Base-by-base conservation (phyloP, 2,329 filamentous ascomycete genomes). In the Teratosphaeria destructans region DNA sequence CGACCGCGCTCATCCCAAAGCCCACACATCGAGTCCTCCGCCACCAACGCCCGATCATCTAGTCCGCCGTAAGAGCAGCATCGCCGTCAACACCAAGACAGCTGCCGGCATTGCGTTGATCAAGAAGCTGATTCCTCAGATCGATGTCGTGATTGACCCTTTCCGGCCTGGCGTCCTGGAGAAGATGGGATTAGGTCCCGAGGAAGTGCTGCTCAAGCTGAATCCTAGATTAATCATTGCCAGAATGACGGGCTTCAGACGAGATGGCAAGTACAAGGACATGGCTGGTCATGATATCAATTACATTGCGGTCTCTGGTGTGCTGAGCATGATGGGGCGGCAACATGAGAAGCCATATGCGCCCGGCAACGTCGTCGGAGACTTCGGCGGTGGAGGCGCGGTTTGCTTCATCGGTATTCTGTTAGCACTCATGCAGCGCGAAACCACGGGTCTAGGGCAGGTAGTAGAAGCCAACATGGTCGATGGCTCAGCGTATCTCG, bases 211-310 rank as follows among this genome's bases (percentile, higher is more conserved):
- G 7, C 76, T 85, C 32, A 77, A 75, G 27, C 70, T 82, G 19
- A 96, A 96, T 73, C 87, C 86, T 11, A 79, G 86, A 0, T 77
- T 97, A 2, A 84, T 97, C 58, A 85, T 95, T 59, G 90, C 83
- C 7, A 86, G 93, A 49, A 87, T 97, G 82, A 94, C 91, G 2
- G 93, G 93, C 0, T 97, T 96, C 74, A 6, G 29, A 8, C 81
- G 92, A 47, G 90, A 95, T 74, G 93, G 92, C 0, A 86, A 85
- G 67, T 97, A 96, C 75, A 83, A 82, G 55, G 76, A 82, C 68
- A 96, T 96, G 92, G 91, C 92, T 0, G 92, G 92, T 5, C 92
- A 96, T 71, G 92, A 96, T 72, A 96, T 96, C 73, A 96, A 97
- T 71, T 97, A 97, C 74, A 86, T 97, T 52, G 90, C 92, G 55